Evolutionary conservation across 768 basidiomycete species (phyloP).

Genomic region (Kwoniella sp.): DNA sequence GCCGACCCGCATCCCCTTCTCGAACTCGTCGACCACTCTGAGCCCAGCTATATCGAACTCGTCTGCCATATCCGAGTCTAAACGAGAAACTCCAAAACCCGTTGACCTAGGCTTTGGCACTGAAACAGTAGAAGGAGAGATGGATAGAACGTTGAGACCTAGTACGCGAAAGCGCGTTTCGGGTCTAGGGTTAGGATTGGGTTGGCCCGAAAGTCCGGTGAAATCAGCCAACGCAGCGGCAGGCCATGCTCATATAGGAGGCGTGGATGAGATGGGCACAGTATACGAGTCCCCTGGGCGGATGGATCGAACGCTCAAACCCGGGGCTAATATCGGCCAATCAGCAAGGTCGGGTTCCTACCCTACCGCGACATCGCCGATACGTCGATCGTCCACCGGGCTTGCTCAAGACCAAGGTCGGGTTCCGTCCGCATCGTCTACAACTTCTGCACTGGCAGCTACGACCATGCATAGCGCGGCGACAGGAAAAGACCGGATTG

Average conservation of each 20-base stretch:
- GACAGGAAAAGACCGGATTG: no score
- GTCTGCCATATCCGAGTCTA: background rate
- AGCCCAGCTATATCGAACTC: background rate
- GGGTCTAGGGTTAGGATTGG: constrained; percentile 38
- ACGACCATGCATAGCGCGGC: no score
- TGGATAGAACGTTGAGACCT: constrained; percentile 29
- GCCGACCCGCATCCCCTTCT: constrained; percentile 7
- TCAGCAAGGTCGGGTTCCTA: background rate
- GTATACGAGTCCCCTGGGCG: background rate
- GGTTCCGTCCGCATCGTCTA: background rate
- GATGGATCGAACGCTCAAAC: background rate
- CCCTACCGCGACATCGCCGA: background rate
- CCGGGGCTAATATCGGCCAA: background rate
- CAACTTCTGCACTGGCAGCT: background rate
- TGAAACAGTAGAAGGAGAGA: constrained; percentile 4
- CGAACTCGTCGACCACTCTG: background rate
- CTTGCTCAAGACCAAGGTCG: background rate
- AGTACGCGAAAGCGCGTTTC: constrained; percentile 16
- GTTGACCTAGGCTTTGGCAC: background rate
- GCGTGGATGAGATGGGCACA: background rate
- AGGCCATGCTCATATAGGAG: no score
- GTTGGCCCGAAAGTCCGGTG: constrained; percentile 26
- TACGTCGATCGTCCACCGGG: background rate
- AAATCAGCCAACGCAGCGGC: no score
- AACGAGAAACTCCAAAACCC: background rate